phyloP scores from a whole-genome alignment of 106 monocot species.

The Vanilla planifolia region DNA sequence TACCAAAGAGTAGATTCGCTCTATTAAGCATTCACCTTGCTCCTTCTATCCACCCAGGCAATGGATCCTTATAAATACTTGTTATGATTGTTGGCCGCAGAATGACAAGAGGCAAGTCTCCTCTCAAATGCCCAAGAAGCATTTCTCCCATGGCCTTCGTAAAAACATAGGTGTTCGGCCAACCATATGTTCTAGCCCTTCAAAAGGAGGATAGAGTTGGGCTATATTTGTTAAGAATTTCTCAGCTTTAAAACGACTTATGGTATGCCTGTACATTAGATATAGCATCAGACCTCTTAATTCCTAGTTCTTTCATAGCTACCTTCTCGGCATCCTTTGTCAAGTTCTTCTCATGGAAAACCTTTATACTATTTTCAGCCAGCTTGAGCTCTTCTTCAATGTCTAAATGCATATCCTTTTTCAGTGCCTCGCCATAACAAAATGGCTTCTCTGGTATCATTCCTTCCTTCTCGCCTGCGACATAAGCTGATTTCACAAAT shows the following conservation, averaged over 20 bases:
- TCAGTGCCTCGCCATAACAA: constrained; percentile 37
- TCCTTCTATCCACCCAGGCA: constrained; percentile 83
- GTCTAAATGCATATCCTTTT: constrained; percentile 28
- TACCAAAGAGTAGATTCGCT: not conserved
- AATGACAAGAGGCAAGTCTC: constrained; percentile 50
- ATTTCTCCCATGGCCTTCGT: constrained; percentile 87
- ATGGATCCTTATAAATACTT: constrained; percentile 57
- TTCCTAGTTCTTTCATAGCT: constrained; percentile 19
- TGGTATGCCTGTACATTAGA: not conserved
- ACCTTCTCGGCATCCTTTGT: constrained; percentile 4
- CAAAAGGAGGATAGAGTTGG: constrained; percentile 2
- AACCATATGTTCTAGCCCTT: constrained; percentile 57
- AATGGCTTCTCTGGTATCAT: constrained; percentile 47
- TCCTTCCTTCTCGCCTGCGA: constrained; percentile 43
- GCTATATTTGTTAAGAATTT: not conserved
- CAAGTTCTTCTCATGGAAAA: not conserved
- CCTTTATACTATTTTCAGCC: not conserved
- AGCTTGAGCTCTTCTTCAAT: constrained; percentile 42
- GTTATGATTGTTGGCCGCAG: constrained; percentile 74
- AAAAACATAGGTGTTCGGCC: constrained; percentile 88
- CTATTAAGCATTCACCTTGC: constrained; percentile 23
- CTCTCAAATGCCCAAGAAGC: constrained; percentile 52
- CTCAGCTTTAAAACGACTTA: not conserved
- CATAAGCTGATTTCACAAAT: constrained; percentile 43
- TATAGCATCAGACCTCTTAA: constrained; percentile 10